Percentiles rank a stretch among this genome's conserved stretches.
These are phyloP conservation scores for Penicillium fuscoglaucum DNA, from an alignment of 2,329 filamentous ascomycete genomes.

Conservation along the genomic window DNA sequence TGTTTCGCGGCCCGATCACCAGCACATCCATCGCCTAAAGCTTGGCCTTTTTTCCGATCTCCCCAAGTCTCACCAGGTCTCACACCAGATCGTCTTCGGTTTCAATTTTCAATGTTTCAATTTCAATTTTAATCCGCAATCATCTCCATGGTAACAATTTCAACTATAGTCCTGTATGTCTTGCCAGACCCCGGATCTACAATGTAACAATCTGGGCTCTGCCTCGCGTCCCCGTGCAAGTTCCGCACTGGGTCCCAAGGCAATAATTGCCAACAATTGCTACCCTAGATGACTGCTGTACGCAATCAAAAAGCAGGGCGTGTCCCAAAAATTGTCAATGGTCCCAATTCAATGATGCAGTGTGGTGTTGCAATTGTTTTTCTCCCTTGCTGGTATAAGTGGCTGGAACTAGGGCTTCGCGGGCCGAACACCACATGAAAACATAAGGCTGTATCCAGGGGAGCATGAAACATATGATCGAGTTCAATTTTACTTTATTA, in stretches of 20 bases:
- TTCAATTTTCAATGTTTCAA: background rate
- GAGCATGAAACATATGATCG: background rate
- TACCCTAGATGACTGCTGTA: constrained; percentile 7
- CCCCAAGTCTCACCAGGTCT: background rate
- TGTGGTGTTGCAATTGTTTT: background rate
- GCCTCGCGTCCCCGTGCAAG: background rate
- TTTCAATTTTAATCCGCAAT: background rate
- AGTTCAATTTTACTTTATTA: background rate
- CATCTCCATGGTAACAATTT: background rate
- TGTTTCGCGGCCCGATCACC: constrained; percentile 10
- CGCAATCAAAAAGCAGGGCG: constrained; percentile 6
- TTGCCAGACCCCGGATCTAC: background rate
- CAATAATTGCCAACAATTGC: constrained; percentile 17
- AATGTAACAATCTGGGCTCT: background rate
- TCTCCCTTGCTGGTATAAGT: constrained; percentile 23
- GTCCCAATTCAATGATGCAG: background rate
- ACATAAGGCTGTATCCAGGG: constrained; percentile 16
- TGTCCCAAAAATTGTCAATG: background rate
- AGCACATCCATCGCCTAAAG: constrained; percentile 8
- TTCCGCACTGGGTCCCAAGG: background rate
- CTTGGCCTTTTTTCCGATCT: constrained; percentile 4
- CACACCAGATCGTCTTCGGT: background rate
- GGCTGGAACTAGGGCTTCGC: constrained; percentile 17
- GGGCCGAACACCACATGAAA: constrained; percentile 13
- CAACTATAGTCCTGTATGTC: background rate